These are phyloP conservation scores for Glebionis coronaria DNA, from an alignment of 129 eudicot species.

Conservation along the genomic window DNA sequence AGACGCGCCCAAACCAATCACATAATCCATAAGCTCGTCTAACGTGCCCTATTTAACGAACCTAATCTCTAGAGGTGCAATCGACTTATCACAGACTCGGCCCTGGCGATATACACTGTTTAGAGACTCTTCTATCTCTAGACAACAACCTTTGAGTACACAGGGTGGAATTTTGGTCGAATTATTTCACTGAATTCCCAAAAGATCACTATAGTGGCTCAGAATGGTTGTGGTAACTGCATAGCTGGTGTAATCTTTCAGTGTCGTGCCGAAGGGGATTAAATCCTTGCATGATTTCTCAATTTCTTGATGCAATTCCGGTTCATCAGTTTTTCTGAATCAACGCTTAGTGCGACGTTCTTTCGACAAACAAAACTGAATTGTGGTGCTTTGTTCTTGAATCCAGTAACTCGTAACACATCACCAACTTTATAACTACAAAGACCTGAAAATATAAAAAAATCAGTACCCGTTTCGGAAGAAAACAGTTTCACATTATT, in stretches of 20 bases:
- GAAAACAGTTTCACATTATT: neutral
- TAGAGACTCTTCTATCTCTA: conserved; percentile 60
- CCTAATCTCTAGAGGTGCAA: conserved; percentile 81
- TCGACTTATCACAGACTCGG: conserved; percentile 60
- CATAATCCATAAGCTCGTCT: conserved; percentile 88
- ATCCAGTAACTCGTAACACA: conserved; percentile 66
- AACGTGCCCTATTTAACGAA: conserved; percentile 81
- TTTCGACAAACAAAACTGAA: conserved; percentile 74
- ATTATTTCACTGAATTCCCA: conserved; percentile 61
- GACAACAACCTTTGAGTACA: conserved; percentile 56
- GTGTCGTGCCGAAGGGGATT: conserved; percentile 51
- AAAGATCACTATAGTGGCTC: conserved; percentile 72
- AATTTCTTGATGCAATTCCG: conserved; percentile 73
- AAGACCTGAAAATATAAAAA: conserved; percentile 45
- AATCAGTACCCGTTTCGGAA: neutral
- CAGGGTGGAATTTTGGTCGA: conserved; percentile 54
- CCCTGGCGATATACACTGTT: conserved; percentile 76
- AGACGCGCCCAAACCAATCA: conserved; percentile 69
- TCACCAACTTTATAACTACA: conserved; percentile 81
- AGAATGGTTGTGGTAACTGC: conserved; percentile 69
- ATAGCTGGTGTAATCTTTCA: conserved; percentile 68
- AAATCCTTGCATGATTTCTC: conserved; percentile 52
- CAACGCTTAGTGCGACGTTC: conserved; percentile 72
- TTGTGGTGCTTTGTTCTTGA: conserved; percentile 82
- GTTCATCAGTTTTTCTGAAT: conserved; percentile 77